phyloP scores from a whole-genome alignment of 306 rosid species.

The Prunus persica region Prunus_persica_NCBIv2 NC_034011.1:22301001-22301500 shows the following conservation, averaged over 20 bases:
- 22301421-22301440: background rate
- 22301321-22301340: background rate
- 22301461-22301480: background rate
- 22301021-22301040: too few species aligned
- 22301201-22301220: too few species aligned
- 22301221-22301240: background rate
- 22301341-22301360: background rate
- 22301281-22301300: background rate
- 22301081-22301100: too few species aligned
- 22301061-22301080: too few species aligned
- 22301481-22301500: background rate
- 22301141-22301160: too few species aligned
- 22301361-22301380: background rate
- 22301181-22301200: too few species aligned
- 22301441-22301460: too few species aligned
- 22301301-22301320: background rate
- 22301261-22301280: background rate
- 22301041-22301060: rapidly evolving
- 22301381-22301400: background rate
- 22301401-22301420: background rate
- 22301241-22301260: background rate
- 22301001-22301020: rapidly evolving
- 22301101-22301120: too few species aligned
- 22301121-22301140: too few species aligned
- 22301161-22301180: too few species aligned